Evolutionary conservation across 805 yeast genomes (phyloP), one percentile per base, ranked within the genome.

Genomic region (Kazachstania martiniae): DNA sequence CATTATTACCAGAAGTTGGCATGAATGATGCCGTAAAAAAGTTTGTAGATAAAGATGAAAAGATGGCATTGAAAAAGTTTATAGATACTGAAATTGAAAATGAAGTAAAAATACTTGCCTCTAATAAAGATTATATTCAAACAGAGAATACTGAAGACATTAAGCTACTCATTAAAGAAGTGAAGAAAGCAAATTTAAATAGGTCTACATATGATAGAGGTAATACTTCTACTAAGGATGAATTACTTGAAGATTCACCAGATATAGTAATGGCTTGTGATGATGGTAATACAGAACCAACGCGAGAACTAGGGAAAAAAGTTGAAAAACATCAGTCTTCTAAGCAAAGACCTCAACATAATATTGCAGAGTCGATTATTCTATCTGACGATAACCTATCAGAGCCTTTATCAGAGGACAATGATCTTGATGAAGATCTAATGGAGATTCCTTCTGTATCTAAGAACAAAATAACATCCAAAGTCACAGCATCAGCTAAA

Each of bases 1-100:
- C 76, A 3, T 56, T 89, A 27, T 55, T 89, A n/a, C 81, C 85
- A 0, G 89, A 82, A 41, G 56, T 62, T 8, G 93, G 91, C 0
- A 66, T 87, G 52, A 73, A 74, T 30, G 72, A 75, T 21, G 89
- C 93, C 0, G 70, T 91, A 1, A 68, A 70, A 33, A 68, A 66
- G 35, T 80, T 74, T 50, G 76, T 91, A 4, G 85, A 78, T 27
- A 84, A 82, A 42, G 95, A 86, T 38, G 95, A 87, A 51, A 82
- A 78, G 47, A 60, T 63, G 22, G 74, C 87, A 0, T 59, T 89
- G 31, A 73, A 70, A 26, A 70, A 66, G n/a, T 79, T 72, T 43
- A 68, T 81, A 16, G 70, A 70, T 27, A 51, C 56, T 17, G 84
- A 79, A 43, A 58, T 77, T 28, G 59, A 56, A 8, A 65, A 62